These are phyloP conservation scores for Acmispon strigosus DNA, from an alignment of 306 rosid genomes.

Conservation along the genomic window DNA sequence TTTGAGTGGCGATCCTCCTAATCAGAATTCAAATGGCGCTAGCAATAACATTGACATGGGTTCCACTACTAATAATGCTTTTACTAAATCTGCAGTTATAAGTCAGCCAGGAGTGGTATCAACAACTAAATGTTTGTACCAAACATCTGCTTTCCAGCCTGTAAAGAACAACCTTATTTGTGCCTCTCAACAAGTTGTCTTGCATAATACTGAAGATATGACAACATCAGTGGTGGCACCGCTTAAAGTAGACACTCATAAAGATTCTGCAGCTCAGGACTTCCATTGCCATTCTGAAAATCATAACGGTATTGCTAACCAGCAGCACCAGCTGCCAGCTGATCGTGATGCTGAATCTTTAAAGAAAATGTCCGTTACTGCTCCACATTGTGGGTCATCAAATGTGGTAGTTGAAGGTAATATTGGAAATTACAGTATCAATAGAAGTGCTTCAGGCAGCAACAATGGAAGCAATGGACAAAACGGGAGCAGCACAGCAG, in stretches of 20 bases:
- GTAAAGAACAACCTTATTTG: slow-evolving; percentile 30
- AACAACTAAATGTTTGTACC: slow-evolving; percentile 43
- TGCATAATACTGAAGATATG: slow-evolving; percentile 30
- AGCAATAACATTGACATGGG: slow-evolving; percentile 77
- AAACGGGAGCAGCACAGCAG: slow-evolving; percentile 55
- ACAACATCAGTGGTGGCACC: slow-evolving; percentile 34
- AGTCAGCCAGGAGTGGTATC: slow-evolving; percentile 46
- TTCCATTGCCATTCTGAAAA: slow-evolving; percentile 33
- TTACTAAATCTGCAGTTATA: slow-evolving; percentile 39
- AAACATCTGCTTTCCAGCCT: slow-evolving; percentile 53
- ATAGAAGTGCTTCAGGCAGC: slow-evolving; percentile 70
- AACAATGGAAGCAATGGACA: slow-evolving; percentile 76
- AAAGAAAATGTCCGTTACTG: slow-evolving; percentile 51
- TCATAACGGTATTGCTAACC: slow-evolving; percentile 28
- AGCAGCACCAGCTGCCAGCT: slow-evolving; percentile 33
- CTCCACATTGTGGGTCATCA: slow-evolving; percentile 59
- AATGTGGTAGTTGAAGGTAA: slow-evolving; percentile 51
- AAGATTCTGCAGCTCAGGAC: slow-evolving; percentile 37
- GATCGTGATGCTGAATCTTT: slow-evolving; percentile 43
- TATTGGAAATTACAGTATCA: slow-evolving; percentile 51
- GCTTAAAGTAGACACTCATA: slow-evolving; percentile 35
- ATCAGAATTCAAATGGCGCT: slow-evolving; percentile 55
- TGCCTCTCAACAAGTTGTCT: slow-evolving; percentile 36
- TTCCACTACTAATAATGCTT: slow-evolving; percentile 54
- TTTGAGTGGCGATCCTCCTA: slow-evolving; percentile 58